Evolutionary conservation across 2,329 filamentous ascomycete species (phyloP), one percentile per base, ranked within the genome.

Genomic region (Trichoderma lentiforme): DNA sequence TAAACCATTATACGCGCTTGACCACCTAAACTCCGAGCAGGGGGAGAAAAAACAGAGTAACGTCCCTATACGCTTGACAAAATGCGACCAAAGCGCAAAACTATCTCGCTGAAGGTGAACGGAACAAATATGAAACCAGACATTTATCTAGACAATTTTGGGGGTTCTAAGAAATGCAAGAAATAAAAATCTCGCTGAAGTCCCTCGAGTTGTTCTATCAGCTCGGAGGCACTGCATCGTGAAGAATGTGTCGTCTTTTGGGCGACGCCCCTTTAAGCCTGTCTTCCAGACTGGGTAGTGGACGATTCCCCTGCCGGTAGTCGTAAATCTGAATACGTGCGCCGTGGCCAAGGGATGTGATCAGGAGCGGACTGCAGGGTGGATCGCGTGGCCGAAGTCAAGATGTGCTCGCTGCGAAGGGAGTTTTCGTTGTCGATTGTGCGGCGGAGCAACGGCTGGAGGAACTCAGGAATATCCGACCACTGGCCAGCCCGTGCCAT

Each of bases 401-500:
- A 18, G 18, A 62, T 63, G 6, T 47, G 64, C 43, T 64, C 66
- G n/a, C 32, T 64, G 56, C 39, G 76, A 62, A 11, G 74, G 11
- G 73, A 73, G 39, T 75, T 76, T 73, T 85, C 84, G 9, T 78
- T 78, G 53, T 83, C 82, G 18, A 89, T 77, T 9, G 83, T 83
- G 26, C 83, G 82, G 30, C 86, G 83, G 47, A 90, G 83, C 74
- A 87, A 81, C 63, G 83, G 83, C 73, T 87, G 88, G 47, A 90
- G 81, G 61, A 85, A 85, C 57, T 87, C 85, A 18, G 89, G 89
- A 14, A 90, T 85, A 28, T 88, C 85, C 51, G 85, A 79, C 89
- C 88, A 91, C 73, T 84, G 84, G 58, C 87, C 88, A 8, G 83
- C 82, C 73, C 87, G 83, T n/a, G 87, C 88, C 9, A 86, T 86